Evolutionary conservation across 306 rosid species (phyloP).

Genomic region (Quercus variabilis): DNA sequence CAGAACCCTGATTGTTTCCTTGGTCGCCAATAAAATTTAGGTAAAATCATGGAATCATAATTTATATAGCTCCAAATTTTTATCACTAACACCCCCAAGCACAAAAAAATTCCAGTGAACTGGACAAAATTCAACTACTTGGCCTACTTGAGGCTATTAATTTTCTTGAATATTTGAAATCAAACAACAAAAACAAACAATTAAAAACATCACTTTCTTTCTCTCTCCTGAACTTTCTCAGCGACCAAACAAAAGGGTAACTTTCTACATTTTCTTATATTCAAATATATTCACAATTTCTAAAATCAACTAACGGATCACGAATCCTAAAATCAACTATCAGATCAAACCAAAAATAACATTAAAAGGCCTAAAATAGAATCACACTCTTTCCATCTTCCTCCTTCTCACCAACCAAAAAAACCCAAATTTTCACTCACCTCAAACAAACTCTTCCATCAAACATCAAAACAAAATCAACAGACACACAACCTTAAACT

Average conservation of each 20-base stretch:
- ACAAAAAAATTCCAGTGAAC: constrained; percentile 7
- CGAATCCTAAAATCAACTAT: too few relatives aligned
- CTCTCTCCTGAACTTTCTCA: constrained; percentile 23
- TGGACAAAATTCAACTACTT: constrained; percentile 12
- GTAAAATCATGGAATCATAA: not conserved
- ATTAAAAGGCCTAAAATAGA: too few relatives aligned
- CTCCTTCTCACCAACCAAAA: too few relatives aligned
- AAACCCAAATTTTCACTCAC: too few relatives aligned
- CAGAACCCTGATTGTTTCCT: not conserved
- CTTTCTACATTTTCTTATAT: too few relatives aligned
- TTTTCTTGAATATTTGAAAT: constrained; percentile 1
- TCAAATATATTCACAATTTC: too few relatives aligned
- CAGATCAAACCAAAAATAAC: too few relatives aligned
- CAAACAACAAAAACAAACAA: constrained; percentile 19
- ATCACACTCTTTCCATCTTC: too few relatives aligned
- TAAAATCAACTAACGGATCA: too few relatives aligned
- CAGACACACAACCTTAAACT: too few relatives aligned
- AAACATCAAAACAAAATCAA: too few relatives aligned
- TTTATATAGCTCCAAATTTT: not conserved
- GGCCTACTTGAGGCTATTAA: not conserved
- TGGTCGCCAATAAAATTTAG: not conserved
- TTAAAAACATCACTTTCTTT: constrained; percentile 33
- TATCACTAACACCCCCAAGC: not conserved
- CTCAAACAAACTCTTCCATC: too few relatives aligned
- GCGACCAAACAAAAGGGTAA: constrained; percentile 27